Percentiles rank a stretch among this genome's conserved stretches.
Evolutionary conservation across 768 basidiomycete genomes (phyloP).

Genomic region (Termitomyces bulborhizus): DNA sequence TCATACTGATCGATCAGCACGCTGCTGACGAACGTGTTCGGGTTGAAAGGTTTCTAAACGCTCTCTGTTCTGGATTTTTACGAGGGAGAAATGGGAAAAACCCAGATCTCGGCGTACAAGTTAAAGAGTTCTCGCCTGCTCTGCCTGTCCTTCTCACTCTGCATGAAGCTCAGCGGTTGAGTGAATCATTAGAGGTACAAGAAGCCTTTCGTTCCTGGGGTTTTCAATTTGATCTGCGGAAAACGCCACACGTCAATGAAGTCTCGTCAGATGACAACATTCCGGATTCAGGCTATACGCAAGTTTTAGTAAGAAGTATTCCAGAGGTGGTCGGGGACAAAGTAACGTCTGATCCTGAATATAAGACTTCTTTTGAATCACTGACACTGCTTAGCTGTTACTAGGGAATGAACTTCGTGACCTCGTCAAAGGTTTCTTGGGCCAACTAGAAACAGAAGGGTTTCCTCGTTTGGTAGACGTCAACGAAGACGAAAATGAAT

Average conservation of each 20-base stretch:
- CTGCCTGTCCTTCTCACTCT: conserved; percentile 59
- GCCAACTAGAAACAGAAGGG: conserved; percentile 47
- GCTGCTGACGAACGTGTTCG: conserved; percentile 96
- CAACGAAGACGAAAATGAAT: conserved; percentile 17
- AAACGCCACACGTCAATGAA: conserved; percentile 8
- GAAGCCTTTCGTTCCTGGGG: conserved; percentile 65
- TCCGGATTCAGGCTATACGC: conserved; percentile 44
- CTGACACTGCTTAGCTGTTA: conserved; percentile 40
- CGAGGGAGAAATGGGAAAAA: conserved; percentile 26
- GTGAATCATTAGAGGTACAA: conserved; percentile 31
- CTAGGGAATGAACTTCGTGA: conserved; percentile 67
- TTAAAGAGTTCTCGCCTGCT: conserved; percentile 44
- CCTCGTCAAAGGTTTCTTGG: conserved; percentile 68
- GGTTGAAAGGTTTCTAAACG: conserved; percentile 75
- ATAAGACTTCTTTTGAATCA: neutral
- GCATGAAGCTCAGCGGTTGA: conserved; percentile 52
- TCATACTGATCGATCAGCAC: conserved; percentile 93
- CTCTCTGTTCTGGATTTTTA: conserved; percentile 68
- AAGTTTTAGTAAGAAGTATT: conserved; percentile 55
- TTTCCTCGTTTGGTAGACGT: conserved; percentile 8
- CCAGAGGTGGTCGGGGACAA: conserved; percentile 73
- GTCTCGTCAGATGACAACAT: conserved; percentile 20
- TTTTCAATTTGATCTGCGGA: conserved; percentile 41
- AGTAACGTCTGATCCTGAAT: conserved; percentile 39
- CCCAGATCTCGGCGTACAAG: conserved; percentile 25